These are phyloP conservation scores for Pseudogymnoascus sp. DNA, from an alignment of 2,329 filamentous ascomycete species.

Conservation along the genomic window DNA sequence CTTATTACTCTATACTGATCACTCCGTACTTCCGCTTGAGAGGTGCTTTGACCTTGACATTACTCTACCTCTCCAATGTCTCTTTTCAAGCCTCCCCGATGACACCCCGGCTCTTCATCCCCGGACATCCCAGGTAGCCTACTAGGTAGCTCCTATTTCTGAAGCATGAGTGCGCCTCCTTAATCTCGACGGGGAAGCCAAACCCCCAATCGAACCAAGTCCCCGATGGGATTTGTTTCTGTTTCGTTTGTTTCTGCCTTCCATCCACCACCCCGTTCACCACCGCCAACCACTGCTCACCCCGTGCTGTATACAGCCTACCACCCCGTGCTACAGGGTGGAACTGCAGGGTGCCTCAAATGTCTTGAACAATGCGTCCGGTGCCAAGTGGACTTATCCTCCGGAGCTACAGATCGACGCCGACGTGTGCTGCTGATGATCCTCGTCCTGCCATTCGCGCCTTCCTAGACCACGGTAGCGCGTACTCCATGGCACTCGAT, in stretches of 20 bases:
- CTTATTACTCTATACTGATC: neutral
- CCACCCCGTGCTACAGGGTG: neutral
- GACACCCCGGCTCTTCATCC: neutral
- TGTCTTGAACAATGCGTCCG: conserved; percentile 1
- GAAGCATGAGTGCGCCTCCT: conserved; percentile 1
- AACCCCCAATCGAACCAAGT: neutral
- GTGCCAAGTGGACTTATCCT: neutral
- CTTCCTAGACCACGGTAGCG: conserved; percentile 4
- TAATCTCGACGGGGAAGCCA: neutral
- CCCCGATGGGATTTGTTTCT: neutral
- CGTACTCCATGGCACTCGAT: neutral
- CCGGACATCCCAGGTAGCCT: neutral
- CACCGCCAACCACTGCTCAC: neutral
- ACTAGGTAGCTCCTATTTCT: neutral
- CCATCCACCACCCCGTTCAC: neutral
- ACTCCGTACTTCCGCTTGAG: neutral
- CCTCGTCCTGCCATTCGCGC: conserved; percentile 1
- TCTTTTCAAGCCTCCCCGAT: neutral
- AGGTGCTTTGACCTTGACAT: neutral
- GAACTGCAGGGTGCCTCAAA: neutral
- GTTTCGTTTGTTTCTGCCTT: neutral
- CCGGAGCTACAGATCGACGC: neutral
- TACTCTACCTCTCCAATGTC: neutral
- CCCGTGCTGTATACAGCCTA: neutral
- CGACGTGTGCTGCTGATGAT: neutral